Percentiles rank a stretch among this genome's conserved stretches.
Conservation (phyloP, 2,329 filamentous ascomycete genomes). For the Epichloe uncinata region DNA sequence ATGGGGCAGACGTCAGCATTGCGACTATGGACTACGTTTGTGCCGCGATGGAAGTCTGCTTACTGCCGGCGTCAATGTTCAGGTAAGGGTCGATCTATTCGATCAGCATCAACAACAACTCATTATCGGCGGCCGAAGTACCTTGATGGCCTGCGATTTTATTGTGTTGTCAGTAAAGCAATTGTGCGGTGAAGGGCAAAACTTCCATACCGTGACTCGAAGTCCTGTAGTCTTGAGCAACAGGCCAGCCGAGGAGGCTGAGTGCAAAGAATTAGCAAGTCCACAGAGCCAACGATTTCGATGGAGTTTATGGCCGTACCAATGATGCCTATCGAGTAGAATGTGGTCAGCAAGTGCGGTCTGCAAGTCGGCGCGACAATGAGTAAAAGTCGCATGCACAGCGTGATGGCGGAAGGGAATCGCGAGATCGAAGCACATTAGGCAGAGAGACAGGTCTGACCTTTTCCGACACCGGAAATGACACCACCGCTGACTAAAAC, state of each 20-base stretch:
- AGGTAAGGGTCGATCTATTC: slow-evolving; percentile 34
- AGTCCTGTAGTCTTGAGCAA: slow-evolving; percentile 17
- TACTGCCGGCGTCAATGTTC: slow-evolving; percentile 22
- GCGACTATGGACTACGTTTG: neutral
- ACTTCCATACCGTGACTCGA: slow-evolving; percentile 10
- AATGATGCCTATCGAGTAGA: slow-evolving; percentile 3
- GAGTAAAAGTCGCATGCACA: neutral
- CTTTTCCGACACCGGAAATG: slow-evolving; percentile 46
- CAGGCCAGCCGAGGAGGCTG: slow-evolving; percentile 57
- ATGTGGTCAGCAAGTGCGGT: neutral
- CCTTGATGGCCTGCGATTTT: neutral
- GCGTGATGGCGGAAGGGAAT: neutral
- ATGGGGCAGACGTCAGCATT: neutral
- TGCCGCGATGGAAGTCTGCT: neutral
- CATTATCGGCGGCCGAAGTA: neutral
- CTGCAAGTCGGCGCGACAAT: neutral
- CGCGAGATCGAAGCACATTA: neutral
- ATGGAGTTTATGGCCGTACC: neutral
- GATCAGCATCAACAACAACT: neutral
- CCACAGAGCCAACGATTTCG: neutral
- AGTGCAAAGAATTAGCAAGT: neutral
- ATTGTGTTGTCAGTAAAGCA: neutral
- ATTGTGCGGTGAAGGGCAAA: neutral
- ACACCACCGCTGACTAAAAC: slow-evolving; percentile 27
- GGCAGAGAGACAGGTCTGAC: slow-evolving; percentile 22